phyloP scores from a whole-genome alignment of 2,329 filamentous ascomycete genomes.

The Fusarium incarnatum region DNA sequence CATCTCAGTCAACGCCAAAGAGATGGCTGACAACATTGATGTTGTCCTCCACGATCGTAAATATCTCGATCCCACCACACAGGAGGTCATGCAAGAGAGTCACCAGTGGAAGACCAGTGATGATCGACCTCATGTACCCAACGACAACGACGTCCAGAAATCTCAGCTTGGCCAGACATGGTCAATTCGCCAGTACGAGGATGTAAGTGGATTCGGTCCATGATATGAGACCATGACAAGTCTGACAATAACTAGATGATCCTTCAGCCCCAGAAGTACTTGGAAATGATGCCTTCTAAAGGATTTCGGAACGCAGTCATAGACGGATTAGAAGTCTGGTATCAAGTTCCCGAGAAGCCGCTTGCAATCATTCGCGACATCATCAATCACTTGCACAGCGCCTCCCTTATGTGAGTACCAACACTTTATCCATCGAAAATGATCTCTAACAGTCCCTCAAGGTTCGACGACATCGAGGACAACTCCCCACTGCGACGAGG shows the following conservation, averaged over 20 bases:
- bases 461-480: background rate
- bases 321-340: background rate
- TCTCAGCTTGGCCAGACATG: background rate
- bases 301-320: background rate
- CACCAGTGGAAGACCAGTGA: background rate
- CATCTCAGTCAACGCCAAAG: background rate
- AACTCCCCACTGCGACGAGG: background rate
- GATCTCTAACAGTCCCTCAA: background rate
- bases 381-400: background rate
- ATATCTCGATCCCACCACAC: background rate
- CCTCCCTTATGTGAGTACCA: background rate
- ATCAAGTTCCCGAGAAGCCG: background rate
- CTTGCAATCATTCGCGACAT: background rate
- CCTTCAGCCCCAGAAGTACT: background rate
- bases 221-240: rapidly evolving
- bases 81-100: background rate
- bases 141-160: background rate
- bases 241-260: background rate
- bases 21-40: background rate
- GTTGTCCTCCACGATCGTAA: background rate
- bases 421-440: too few species aligned
- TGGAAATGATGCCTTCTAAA: slow-evolving; percentile 1
- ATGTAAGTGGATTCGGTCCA: background rate
- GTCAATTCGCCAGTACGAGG: background rate
- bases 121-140: background rate